phyloP scores from a whole-genome alignment of 2,329 filamentous ascomycete species.

The Ilyonectria sp. region DNA sequence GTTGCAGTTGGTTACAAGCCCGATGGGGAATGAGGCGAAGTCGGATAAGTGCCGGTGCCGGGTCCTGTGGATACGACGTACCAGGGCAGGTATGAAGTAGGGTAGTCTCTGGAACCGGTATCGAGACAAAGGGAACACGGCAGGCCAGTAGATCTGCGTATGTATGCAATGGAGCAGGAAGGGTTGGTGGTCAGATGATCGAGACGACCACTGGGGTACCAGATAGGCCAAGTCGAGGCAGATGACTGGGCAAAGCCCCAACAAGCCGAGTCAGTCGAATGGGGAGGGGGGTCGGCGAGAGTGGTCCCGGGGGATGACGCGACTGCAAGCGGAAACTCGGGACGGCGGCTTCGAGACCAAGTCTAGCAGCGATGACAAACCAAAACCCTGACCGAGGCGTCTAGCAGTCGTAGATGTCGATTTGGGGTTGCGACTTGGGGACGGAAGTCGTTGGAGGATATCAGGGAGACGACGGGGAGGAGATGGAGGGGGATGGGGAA shows the following conservation, averaged over 20 bases:
- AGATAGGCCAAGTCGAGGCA: constrained; percentile 38
- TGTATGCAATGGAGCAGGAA: constrained; percentile 36
- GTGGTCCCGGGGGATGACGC: constrained; percentile 41
- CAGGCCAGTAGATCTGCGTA: constrained; percentile 19
- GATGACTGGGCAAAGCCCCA: constrained; percentile 39
- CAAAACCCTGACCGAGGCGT: constrained; percentile 5
- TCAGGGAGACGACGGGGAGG: neutral
- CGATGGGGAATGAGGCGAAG: constrained; percentile 43
- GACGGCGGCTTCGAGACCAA: constrained; percentile 19
- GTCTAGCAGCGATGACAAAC: constrained; percentile 18
- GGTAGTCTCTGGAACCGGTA: constrained; percentile 19
- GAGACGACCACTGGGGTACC: constrained; percentile 38
- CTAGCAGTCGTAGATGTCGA: constrained; percentile 18
- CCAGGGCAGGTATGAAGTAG: constrained; percentile 24
- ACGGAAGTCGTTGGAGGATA: neutral
- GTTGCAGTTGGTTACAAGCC: constrained; percentile 38
- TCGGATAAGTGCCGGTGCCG: constrained; percentile 43
- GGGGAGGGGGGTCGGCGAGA: constrained; percentile 32
- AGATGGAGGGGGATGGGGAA: constrained; percentile 1
- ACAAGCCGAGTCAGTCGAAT: constrained; percentile 41
- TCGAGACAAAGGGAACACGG: constrained; percentile 20
- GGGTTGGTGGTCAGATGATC: constrained; percentile 41
- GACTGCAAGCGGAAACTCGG: constrained; percentile 42
- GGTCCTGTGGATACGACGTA: constrained; percentile 37
- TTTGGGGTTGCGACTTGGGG: constrained; percentile 12